These are phyloP conservation scores for Diaporthe destruens DNA, from an alignment of 2,329 filamentous ascomycete species.

Conservation along the genomic window DNA sequence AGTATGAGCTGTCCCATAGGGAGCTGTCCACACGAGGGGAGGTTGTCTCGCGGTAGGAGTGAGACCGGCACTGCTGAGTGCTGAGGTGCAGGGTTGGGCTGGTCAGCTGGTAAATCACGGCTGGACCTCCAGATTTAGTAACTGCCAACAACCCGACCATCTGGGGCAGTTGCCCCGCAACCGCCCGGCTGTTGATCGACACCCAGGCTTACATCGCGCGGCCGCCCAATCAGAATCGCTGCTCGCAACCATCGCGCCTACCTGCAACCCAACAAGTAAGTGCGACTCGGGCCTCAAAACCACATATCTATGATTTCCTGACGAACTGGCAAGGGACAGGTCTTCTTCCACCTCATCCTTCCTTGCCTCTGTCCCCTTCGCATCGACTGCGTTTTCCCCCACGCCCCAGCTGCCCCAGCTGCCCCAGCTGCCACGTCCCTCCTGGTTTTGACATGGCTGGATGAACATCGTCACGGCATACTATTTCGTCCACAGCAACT, in stretches of 20 bases:
- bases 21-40: no score
- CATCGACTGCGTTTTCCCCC: background rate
- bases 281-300: constrained; percentile 25
- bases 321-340: background rate
- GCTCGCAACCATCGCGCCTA: constrained; percentile 11
- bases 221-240: background rate
- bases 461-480: constrained; percentile 36
- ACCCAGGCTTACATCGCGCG: constrained; percentile 10
- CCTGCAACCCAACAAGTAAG: constrained; percentile 22
- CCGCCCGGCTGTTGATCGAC: constrained; percentile 13
- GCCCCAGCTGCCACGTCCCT: background rate
- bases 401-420: background rate
- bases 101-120: background rate
- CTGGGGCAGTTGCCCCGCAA: constrained; percentile 32
- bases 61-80: no score
- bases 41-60: no score
- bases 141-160: constrained; percentile 9
- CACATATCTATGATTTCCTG: constrained; percentile 30
- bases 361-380: background rate
- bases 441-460: constrained; percentile 13
- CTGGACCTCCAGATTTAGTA: constrained; percentile 20
- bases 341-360: constrained; percentile 26
- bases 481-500: constrained; percentile 11
- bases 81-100: background rate
- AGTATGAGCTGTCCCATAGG: no score